Percentiles rank a stretch among this genome's conserved stretches.
These are phyloP conservation scores for Schizonepeta tenuifolia DNA, from an alignment of 257 asterid genomes.

Conservation along the genomic window DNA sequence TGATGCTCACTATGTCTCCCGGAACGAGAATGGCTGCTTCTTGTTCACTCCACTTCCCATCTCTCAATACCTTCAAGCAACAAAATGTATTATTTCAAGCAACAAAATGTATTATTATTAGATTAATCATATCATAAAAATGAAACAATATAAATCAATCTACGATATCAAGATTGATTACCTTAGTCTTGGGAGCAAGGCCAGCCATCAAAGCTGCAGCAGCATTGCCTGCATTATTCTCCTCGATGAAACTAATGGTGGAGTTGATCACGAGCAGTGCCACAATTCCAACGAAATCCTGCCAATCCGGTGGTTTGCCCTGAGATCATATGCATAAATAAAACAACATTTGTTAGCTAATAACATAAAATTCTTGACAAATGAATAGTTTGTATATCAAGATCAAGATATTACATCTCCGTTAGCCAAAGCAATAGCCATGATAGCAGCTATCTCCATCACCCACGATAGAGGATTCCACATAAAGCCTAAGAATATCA, in stretches of 20 bases:
- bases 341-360: neutral
- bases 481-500: conserved; percentile 75
- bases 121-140: too few species aligned
- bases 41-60: conserved; percentile 76
- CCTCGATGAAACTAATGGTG: conserved; percentile 74
- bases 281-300: conserved; percentile 66
- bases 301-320: conserved; percentile 82
- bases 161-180: neutral
- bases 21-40: conserved; percentile 83
- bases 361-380: neutral
- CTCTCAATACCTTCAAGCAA: conserved; percentile 56
- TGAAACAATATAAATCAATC: too few species aligned
- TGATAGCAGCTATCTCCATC: conserved; percentile 79
- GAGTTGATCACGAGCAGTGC: conserved; percentile 64
- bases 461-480: conserved; percentile 97
- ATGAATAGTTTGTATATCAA: neutral
- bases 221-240: conserved; percentile 79
- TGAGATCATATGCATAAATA: conserved; percentile 24
- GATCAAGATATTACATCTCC: conserved; percentile 49
- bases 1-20: conserved; percentile 79
- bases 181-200: conserved; percentile 75
- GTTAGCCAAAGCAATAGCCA: conserved; percentile 74
- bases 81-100: neutral
- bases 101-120: neutral
- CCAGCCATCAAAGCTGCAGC: conserved; percentile 80